Base-by-base conservation (phyloP, 2,329 filamentous ascomycete genomes). In the Chrysosporium keratinophilum region DNA sequence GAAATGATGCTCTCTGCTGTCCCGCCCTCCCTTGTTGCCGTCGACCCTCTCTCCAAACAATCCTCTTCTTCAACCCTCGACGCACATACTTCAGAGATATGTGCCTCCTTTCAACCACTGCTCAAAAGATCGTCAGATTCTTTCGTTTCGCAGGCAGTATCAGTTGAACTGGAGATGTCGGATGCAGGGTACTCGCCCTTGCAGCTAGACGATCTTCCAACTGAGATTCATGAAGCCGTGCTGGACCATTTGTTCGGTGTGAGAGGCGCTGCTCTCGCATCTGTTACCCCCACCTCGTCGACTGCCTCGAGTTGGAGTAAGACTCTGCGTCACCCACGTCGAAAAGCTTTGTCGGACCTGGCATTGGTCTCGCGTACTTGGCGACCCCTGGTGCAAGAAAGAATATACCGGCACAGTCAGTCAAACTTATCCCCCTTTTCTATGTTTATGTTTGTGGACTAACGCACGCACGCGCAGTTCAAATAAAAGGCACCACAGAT, bases 211-310 rank as follows among this genome's bases (percentile, higher is more conserved):
- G 60, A 79, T 57, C 71, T 87, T 1, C 84, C 85, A 1, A 76
- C 78, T 53, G 84, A 88, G 65, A 84, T 88, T 11, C 83, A 87
- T 63, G 83, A 87, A 61, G 79, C 78, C 53, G 83, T 88, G 52
- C 71, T 88, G 12, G 84, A 88, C 64, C 78, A 85, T 59, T 69
- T 87, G 1, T 86, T 87, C 61, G 84, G 83, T 2, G 82, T 84
- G 56, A 78, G 82, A 45, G 78, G 82, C 40, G 83, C 84, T 0
- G 74, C 82, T 4, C 74, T 79, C 15, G 78, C 78, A 41, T 76
- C 77, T 56, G 79, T 77, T 61, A 75, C 77, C 48, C 72, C 79
- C 45, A 73, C 76, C 56, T 74, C 80, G 54, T 69, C 71, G 1
- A 66, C 72, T 34, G 71, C 77, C 45, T 77, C 77, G 55, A 79